Conservation (phyloP, 768 basidiomycete genomes). For the Hericium coralloides region DNA sequence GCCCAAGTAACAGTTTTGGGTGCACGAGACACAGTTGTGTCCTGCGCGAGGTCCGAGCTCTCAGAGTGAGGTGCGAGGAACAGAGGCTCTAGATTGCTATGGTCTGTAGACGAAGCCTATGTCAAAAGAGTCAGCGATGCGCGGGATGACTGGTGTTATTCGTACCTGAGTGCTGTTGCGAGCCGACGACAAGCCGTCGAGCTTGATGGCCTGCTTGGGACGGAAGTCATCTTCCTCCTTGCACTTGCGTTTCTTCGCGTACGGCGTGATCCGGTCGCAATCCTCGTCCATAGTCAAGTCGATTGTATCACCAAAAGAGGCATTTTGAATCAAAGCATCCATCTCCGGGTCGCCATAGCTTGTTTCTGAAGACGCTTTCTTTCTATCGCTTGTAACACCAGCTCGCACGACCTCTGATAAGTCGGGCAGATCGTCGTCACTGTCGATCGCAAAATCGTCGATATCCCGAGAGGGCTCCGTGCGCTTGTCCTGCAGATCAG, state of each 20-base stretch:
- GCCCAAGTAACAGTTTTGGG: too few relatives aligned
- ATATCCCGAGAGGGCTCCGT: not conserved
- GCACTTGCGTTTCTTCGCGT: too few relatives aligned
- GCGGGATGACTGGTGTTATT: too few relatives aligned
- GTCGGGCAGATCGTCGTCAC: constrained; percentile 25
- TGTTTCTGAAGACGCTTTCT: constrained; percentile 16
- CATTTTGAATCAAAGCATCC: constrained; percentile 32
- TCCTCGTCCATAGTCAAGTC: not conserved
- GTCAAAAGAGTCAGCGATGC: too few relatives aligned
- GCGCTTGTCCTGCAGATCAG: constrained; percentile 27
- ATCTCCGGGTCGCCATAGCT: constrained; percentile 35
- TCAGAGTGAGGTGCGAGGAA: too few relatives aligned
- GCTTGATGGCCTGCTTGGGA: not conserved
- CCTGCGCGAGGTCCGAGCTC: too few relatives aligned
- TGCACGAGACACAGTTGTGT: too few relatives aligned
- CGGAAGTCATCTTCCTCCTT: not conserved
- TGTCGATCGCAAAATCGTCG: constrained; percentile 9
- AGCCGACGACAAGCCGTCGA: not conserved
- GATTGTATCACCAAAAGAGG: constrained; percentile 22
- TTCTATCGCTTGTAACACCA: constrained; percentile 15
- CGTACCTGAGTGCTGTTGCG: too few relatives aligned
- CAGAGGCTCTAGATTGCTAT: too few relatives aligned
- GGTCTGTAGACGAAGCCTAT: too few relatives aligned
- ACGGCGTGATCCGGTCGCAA: not conserved
- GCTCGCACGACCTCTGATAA: constrained; percentile 21